Base-by-base conservation (phyloP, 2,329 filamentous ascomycete genomes). In the Arachnopeziza araneosa region DNA sequence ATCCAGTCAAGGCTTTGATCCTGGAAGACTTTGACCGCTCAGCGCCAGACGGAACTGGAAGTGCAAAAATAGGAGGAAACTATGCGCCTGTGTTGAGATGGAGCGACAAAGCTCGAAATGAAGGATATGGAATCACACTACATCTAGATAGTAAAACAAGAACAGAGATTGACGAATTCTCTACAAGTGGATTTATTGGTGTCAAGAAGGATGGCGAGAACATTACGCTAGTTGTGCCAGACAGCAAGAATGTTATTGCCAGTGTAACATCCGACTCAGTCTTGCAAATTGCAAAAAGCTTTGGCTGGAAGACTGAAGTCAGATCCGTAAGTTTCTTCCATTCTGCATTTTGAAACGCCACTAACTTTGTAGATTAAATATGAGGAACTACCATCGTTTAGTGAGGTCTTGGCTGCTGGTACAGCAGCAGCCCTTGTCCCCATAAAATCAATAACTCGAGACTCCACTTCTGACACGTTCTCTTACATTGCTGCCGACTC, bases 21-120 rank as follows among this genome's bases (percentile, higher is more conserved):
- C 81, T 98, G 2, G 93, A 98, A 70, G 88, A 95, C 30, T 98
- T 98, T 72, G 93, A 98, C 75, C 90, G 93, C 30, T 85, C 93
- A 0, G 93, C 93, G n/a, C 93, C 95, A 0, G 85, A 92, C 69
- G 93, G 93, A 0, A 96, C 90, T 0, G 93, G 93, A 0, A 87
- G 85, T 63, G 93, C 91, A n/a, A 98, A 98, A 77, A 83, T 98
- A 2, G 93, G 95, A 24, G 95, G 93, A 17, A 98, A 98, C 77
- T 98, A 98, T 72, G 93, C 93, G 10, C 93, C 93, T 2, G 93
- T 98, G 5, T 76, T 98, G 70, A 82, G 89, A 59, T 92, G 91
- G 82, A 96, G 90, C 71, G 92, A 96, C 69, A 87, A 83, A 70
- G 93, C 95, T 0, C 80, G 88, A 60, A 78, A 80, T 21, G 83